phyloP scores from a whole-genome alignment of 1,139 yeast species.

The Pichia terricola region DNA sequence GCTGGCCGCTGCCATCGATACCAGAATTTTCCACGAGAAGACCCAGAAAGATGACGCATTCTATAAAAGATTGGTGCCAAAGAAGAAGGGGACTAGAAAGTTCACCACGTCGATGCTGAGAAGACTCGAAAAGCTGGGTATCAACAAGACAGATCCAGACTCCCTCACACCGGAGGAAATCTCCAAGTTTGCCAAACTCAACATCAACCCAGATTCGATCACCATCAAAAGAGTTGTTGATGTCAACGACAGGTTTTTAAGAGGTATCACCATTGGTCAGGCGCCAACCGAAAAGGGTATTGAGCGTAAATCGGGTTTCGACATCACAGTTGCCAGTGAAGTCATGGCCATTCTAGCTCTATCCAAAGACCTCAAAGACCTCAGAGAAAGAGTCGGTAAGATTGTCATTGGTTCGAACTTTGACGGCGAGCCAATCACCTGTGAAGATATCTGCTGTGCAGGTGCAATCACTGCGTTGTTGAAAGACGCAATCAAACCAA shows the following conservation, averaged over 20 bases:
- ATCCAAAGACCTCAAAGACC: slow-evolving; percentile 54
- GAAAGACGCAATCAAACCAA: slow-evolving; percentile 77
- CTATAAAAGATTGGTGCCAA: slow-evolving; percentile 63
- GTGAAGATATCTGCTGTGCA: slow-evolving; percentile 72
- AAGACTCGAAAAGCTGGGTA: slow-evolving; percentile 74
- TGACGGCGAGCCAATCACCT: slow-evolving; percentile 59
- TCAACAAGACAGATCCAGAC: slow-evolving; percentile 71
- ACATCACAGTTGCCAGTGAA: slow-evolving; percentile 76
- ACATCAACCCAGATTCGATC: slow-evolving; percentile 65
- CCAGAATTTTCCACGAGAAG: slow-evolving; percentile 72
- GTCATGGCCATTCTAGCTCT: slow-evolving; percentile 75
- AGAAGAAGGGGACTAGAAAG: slow-evolving; percentile 51
- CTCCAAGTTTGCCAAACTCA: slow-evolving; percentile 49
- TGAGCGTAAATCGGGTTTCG: slow-evolving; percentile 67
- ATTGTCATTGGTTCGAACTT: slow-evolving; percentile 62
- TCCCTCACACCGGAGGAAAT: slow-evolving; percentile 71
- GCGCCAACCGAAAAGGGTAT: slow-evolving; percentile 72
- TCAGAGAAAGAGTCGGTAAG: slow-evolving; percentile 61
- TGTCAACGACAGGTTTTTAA: slow-evolving; percentile 67
- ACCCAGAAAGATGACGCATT: slow-evolving; percentile 59
- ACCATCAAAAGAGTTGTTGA: slow-evolving; percentile 75
- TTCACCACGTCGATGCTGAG: slow-evolving; percentile 73
- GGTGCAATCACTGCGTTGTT: slow-evolving; percentile 74
- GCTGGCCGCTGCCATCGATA: slow-evolving; percentile 75
- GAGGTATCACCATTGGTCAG: slow-evolving; percentile 68